Base-by-base conservation (phyloP, 805 yeast species). In the Metschnikowia kunwiensis region DNA sequence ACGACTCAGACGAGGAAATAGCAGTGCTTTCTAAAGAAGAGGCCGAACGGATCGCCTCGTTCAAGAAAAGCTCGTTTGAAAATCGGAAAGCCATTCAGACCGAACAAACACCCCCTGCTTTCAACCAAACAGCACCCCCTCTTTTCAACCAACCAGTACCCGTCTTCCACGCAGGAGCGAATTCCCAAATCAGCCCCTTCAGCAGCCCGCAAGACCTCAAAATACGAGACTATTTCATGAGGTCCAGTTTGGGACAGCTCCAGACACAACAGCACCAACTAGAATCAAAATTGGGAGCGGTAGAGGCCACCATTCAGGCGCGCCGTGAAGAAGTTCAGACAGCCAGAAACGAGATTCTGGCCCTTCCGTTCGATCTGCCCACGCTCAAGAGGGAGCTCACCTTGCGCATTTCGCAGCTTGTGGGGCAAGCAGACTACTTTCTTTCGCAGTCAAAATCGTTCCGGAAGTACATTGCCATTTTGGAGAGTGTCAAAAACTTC, bases 61-160 rank as follows among this genome's bases (percentile, higher is more conserved):
- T 60, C 42, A 60, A 57, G 29, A 39, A 46, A 11, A 47, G 51
- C n/a, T 44, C 57, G 2, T 57, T 57, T 27, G 43, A 7, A 10
- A 11, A 11, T 11, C 26, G 7, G 3, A 6, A 24, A 24, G 3
- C 13, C 9, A n/a, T 4, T 20, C 9, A 7, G 22, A 20, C 22
- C 22, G 9, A 21, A 21, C 15, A n/a, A 7, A 10, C 26, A 24
- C 26, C 9, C 8, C 12, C 14, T 4, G 14, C 15, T 12, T 24
- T 11, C 14, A n/a, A n/a, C n/a, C n/a, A 21, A 21, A 4, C 32
- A 20, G 19, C 20, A 7, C 30, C 17, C n/a, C 36, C 26, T 3
- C 13, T 8, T 6, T 51, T 29, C 33, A 59, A 60, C 35, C 39
- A 45, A 32, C 65, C 65, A 3, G 63, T 54, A 2, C 65, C 63